Evolutionary conservation across 202 grass and related monocot species (phyloP).

Genomic region (Bolboschoenoplectus hybrid): DNA sequence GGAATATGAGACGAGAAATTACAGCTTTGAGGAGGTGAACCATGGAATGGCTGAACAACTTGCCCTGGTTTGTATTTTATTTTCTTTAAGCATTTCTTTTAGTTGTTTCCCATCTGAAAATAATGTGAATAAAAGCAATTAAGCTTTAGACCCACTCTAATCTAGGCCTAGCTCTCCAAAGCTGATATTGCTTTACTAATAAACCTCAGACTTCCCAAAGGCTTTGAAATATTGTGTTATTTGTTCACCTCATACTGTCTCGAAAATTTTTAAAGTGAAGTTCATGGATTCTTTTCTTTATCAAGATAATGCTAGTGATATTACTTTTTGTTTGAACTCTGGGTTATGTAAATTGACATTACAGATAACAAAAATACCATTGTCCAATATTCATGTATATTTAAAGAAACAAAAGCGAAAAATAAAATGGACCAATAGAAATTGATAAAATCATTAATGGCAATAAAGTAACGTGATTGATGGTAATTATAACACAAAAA

Average conservation of each 20-base stretch:
- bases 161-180: neutral
- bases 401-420: neutral
- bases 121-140: neutral
- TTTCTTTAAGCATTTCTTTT: slow-evolving; percentile 20
- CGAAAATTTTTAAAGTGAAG: neutral
- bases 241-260: neutral
- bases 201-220: neutral
- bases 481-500: neutral
- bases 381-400: neutral
- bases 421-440: neutral
- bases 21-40: slow-evolving; percentile 95
- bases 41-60: slow-evolving; percentile 87
- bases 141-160: neutral
- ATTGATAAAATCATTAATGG: neutral
- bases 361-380: neutral
- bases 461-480: neutral
- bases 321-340: slow-evolving; percentile 3
- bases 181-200: neutral
- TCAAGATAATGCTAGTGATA: neutral
- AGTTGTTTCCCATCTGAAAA: neutral
- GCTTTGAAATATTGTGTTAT: neutral
- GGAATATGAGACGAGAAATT: slow-evolving; percentile 96
- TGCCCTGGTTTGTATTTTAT: slow-evolving; percentile 62
- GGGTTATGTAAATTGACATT: neutral
- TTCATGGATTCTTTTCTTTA: neutral